A percentile compares a stretch with the other conserved stretches of the same genome.
These are phyloP conservation scores for Solanum tarijense DNA, from an alignment of 257 asterid species.

Conservation along the genomic window DNA sequence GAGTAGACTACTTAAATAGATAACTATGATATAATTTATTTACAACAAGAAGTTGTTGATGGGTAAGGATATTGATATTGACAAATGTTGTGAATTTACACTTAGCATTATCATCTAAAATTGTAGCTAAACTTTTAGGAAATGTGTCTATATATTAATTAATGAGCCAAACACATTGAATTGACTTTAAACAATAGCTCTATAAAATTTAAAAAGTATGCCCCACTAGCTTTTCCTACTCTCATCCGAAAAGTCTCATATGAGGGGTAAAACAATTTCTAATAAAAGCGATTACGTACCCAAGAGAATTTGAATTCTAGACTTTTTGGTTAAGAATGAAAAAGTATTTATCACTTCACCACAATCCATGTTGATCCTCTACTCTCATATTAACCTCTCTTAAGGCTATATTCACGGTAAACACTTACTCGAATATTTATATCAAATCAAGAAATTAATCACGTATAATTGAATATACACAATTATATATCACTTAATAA, in stretches of 20 bases:
- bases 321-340: accelerated
- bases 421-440: background rate
- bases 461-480: background rate
- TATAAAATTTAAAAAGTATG: background rate
- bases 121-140: background rate
- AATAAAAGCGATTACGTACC: too few species aligned
- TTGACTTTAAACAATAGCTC: background rate
- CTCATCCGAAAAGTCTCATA: background rate
- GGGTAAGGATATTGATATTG: background rate
- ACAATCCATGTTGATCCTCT: too few species aligned
- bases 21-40: background rate
- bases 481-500: background rate
- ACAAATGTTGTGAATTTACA: background rate
- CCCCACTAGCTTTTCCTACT: background rate
- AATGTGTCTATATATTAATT: background rate
- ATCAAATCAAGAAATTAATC: background rate
- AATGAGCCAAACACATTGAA: background rate
- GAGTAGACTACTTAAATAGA: background rate
- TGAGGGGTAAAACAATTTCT: too few species aligned
- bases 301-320: too few species aligned
- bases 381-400: background rate
- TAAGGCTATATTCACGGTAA: too few species aligned
- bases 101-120: background rate
- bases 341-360: too few species aligned
- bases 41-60: background rate